Evolutionary conservation across 2,329 filamentous ascomycete species (phyloP), one percentile per base, ranked within the genome.

Genomic region (Thelonectria discophora): DNA sequence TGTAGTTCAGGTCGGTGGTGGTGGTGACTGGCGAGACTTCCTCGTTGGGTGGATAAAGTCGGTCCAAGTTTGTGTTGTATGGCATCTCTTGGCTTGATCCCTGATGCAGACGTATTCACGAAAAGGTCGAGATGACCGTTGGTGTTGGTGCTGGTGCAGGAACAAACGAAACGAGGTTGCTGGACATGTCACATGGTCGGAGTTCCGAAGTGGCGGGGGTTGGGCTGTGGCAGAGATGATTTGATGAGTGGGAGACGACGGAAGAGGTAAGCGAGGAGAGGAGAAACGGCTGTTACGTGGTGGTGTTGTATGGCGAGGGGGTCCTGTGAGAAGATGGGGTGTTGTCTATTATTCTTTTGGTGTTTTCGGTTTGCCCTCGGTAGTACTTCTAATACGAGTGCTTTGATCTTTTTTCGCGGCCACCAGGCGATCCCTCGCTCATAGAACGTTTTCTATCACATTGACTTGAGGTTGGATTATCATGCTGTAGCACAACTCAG

Each of bases 1-100:
- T 15, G 46, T 17, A 20, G 59, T 54, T 46, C 56, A 56, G 60
- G 67, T 64, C 65, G 24, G 24, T 53, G 58, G 66, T 46, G 59
- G 55, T 45, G 51, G 32, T 37, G 27, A 20, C 39, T 24, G 34
- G 50, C 46, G 42, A 11, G 10, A 9, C n/a, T 34, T 17, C 32
- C 27, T 50, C 15, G 42, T 40, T 42, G 43, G 32, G 17, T 55
- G 40, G 51, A 55, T 46, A 55, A 55, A 42, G n/a, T 55, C 51
- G 51, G 51, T 27, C 32, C 13, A 3, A 10, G 46, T 37, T 6
- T 13, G 12, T 40, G n/a, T 42, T 34, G 32, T 11, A 34, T 34
- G 32, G 24, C 42, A 55, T 55, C 42, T 55, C 51, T 55, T 46
- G 51, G 51, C 32, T 11, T 13, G 39, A 49, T 37, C 51, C 48